A percentile compares a stretch with the other conserved stretches of the same genome.
Conservation (phyloP, 495 filamentous ascomycete genomes). For the Rusavskia elegans region DNA sequence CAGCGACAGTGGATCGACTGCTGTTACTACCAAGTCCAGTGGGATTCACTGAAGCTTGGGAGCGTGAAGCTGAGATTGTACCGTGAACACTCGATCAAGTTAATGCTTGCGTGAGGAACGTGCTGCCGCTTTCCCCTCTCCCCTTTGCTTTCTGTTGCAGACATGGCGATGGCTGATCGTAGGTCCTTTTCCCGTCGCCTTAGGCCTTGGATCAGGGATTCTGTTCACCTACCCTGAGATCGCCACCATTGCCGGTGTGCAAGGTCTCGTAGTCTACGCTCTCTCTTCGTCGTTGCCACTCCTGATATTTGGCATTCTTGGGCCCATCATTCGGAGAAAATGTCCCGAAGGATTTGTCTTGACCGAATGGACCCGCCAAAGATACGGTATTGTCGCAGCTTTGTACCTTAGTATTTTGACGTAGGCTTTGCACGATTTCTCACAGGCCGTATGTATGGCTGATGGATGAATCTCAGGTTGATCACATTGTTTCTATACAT, state of each 20-base stretch:
- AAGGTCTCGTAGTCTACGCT: conserved; percentile 57
- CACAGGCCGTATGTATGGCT: neutral
- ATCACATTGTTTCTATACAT: conserved; percentile 68
- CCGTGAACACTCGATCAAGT: conserved; percentile 88
- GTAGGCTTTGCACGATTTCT: conserved; percentile 12
- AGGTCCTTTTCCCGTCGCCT: conserved; percentile 15
- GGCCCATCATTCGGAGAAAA: conserved; percentile 56
- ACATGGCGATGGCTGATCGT: conserved; percentile 13
- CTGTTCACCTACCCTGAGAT: conserved; percentile 64
- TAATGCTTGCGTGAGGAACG: conserved; percentile 90
- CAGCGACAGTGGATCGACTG: conserved; percentile 32
- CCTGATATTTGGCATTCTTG: conserved; percentile 48
- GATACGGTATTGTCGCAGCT: conserved; percentile 48
- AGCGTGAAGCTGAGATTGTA: conserved; percentile 73
- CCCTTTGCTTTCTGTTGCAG: neutral
- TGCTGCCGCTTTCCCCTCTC: conserved; percentile 55
- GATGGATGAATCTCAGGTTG: conserved; percentile 20
- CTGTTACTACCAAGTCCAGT: conserved; percentile 10
- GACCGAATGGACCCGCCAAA: conserved; percentile 63
- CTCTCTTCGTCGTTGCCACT: conserved; percentile 50
- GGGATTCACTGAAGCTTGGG: conserved; percentile 13
- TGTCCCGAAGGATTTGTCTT: conserved; percentile 64
- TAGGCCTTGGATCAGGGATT: conserved; percentile 64
- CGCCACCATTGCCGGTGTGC: conserved; percentile 61
- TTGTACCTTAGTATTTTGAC: conserved; percentile 55